These are phyloP conservation scores for Neoscytalidium dimidiatum DNA, from an alignment of 2,329 filamentous ascomycete species.

Conservation along the genomic window DNA sequence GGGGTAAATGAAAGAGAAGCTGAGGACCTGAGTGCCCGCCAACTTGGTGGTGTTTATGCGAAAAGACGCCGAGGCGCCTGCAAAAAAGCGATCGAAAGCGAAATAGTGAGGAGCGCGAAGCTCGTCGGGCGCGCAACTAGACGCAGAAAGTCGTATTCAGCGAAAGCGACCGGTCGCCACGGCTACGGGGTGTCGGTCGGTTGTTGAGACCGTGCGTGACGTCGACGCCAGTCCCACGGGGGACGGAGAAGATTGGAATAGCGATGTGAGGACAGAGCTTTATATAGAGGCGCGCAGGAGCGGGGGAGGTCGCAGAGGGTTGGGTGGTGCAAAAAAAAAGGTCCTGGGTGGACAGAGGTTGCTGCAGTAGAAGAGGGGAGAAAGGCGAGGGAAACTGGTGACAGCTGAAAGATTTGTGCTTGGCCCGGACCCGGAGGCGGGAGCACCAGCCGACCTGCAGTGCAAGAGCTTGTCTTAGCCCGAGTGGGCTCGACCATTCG, in stretches of 20 bases:
- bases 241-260: not conserved
- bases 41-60: conserved; percentile 75
- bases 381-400: not conserved
- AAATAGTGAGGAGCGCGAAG: not conserved
- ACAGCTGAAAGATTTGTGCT: conserved; percentile 11
- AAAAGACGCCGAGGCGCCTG: conserved; percentile 43
- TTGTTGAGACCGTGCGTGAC: conserved; percentile 14
- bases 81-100: not conserved
- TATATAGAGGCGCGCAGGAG: not conserved
- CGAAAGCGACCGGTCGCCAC: conserved; percentile 8
- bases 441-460: not conserved
- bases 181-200: conserved; percentile 2
- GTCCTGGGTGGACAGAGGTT: not conserved
- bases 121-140: not conserved
- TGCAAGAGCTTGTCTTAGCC: conserved; percentile 7
- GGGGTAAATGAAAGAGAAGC: conserved; percentile 78
- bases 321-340: not conserved
- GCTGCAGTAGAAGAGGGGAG: not conserved
- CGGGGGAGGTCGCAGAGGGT: not conserved
- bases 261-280: not conserved
- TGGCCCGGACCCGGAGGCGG: not conserved
- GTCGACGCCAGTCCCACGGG: conserved; percentile 7
- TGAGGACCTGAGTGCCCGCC: conserved; percentile 76
- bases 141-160: not conserved
- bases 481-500: not conserved